Conservation (phyloP, 2,329 filamentous ascomycete genomes). For the Aureobasidium sp. region DNA sequence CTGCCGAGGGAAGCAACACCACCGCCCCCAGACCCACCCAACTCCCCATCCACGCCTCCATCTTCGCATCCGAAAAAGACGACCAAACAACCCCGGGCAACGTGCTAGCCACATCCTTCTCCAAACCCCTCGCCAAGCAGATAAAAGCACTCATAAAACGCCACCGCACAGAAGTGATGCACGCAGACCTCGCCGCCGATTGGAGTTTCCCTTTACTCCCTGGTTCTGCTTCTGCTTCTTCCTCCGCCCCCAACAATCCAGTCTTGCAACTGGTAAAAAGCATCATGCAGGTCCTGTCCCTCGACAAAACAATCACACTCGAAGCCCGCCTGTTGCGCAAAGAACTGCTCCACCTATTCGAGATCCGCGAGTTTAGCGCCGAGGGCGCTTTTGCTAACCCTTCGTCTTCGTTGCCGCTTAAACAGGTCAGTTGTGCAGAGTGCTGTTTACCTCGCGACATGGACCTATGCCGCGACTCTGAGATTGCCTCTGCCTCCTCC, state of each 20-base stretch:
- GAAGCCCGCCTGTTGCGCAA: slow-evolving; percentile 83
- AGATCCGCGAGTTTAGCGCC: slow-evolving; percentile 85
- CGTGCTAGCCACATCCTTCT: slow-evolving; percentile 72
- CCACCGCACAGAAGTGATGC: slow-evolving; percentile 80
- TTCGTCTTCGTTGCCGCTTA: slow-evolving; percentile 61
- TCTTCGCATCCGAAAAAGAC: slow-evolving; percentile 48
- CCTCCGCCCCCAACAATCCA: slow-evolving; percentile 57
- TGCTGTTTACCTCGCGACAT: slow-evolving; percentile 85
- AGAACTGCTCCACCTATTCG: slow-evolving; percentile 81
- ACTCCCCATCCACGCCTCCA: slow-evolving; percentile 47
- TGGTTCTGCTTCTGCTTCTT: slow-evolving; percentile 45
- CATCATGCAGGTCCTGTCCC: slow-evolving; percentile 81
- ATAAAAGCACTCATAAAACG: slow-evolving; percentile 72
- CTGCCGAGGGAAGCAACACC: slow-evolving; percentile 30
- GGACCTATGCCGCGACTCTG: slow-evolving; percentile 84
- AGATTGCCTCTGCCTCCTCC: slow-evolving; percentile 44
- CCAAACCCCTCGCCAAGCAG: slow-evolving; percentile 83
- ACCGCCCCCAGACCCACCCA: slow-evolving; percentile 49
- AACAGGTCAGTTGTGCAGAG: slow-evolving; percentile 75
- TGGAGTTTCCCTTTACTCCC: slow-evolving; percentile 78
- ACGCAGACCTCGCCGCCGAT: slow-evolving; percentile 78
- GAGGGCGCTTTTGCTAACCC: slow-evolving; percentile 87
- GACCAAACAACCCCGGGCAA: slow-evolving; percentile 48
- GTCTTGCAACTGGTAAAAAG: slow-evolving; percentile 85
- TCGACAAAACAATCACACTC: slow-evolving; percentile 83